Evolutionary conservation across 2,329 filamentous ascomycete genomes (phyloP).

Genomic region (Fusarium nodosum): DNA sequence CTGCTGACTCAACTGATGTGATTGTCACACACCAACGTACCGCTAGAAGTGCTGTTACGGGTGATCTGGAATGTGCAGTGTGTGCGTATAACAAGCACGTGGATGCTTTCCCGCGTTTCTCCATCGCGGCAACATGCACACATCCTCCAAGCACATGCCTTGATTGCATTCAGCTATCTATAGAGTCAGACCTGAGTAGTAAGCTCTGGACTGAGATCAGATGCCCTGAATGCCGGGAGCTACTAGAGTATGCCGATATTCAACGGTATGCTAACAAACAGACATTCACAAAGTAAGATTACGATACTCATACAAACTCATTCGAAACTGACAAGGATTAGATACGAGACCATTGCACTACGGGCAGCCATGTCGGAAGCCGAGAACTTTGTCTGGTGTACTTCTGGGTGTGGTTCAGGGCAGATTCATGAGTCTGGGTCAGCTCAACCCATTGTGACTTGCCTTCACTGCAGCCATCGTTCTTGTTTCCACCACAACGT

Average conservation of each 20-base stretch:
- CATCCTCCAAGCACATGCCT: constrained; percentile 55
- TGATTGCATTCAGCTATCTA: constrained; percentile 54
- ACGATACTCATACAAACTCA: not conserved
- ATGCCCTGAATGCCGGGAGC: constrained; percentile 65
- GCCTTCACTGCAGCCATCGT: constrained; percentile 56
- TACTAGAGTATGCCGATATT: constrained; percentile 61
- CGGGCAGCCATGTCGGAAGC: constrained; percentile 59
- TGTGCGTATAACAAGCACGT: constrained; percentile 53
- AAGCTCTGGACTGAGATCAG: constrained; percentile 61
- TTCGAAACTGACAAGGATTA: constrained; percentile 33
- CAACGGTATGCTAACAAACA: constrained; percentile 59
- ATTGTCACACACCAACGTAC: constrained; percentile 52
- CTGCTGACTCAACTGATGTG: constrained; percentile 45
- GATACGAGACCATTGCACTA: constrained; percentile 60
- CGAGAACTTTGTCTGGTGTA: constrained; percentile 67
- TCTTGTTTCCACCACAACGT: constrained; percentile 60
- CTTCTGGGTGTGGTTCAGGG: constrained; percentile 64
- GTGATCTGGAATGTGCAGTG: constrained; percentile 54
- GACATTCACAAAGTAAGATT: constrained; percentile 58
- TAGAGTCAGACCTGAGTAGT: constrained; percentile 53
- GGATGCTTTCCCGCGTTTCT: constrained; percentile 52
- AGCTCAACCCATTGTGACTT: constrained; percentile 58
- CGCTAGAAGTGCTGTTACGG: constrained; percentile 39
- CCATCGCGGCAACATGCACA: constrained; percentile 53
- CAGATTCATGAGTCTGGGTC: constrained; percentile 63